These are phyloP conservation scores for Aphanomyces cochlioides DNA, from an alignment of 352 stramenopile species.

Conservation along the genomic window DNA sequence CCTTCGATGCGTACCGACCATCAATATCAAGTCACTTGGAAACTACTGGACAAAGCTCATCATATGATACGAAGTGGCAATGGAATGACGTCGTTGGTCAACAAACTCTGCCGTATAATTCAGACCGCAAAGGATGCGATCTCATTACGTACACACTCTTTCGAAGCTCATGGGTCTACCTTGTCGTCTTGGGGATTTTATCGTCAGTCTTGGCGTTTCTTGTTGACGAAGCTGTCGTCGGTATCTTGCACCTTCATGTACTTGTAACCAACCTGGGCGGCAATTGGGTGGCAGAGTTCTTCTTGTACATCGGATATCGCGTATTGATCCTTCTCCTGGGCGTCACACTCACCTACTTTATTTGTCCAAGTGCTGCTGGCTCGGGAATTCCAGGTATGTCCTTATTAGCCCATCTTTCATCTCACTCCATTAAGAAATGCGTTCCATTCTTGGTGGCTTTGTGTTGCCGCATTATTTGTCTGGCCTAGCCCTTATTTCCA, in stretches of 20 bases:
- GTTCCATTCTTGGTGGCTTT: slow-evolving; percentile 69
- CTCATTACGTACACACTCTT: slow-evolving; percentile 39
- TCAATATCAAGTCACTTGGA: background rate
- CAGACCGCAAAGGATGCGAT: slow-evolving; percentile 3
- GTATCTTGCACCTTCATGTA: slow-evolving; percentile 40
- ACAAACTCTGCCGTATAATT: background rate
- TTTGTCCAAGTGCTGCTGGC: slow-evolving; percentile 59
- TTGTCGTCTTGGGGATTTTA: slow-evolving; percentile 55
- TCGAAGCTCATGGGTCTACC: slow-evolving; percentile 71
- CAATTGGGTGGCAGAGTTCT: slow-evolving; percentile 50
- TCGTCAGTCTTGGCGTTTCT: slow-evolving; percentile 61
- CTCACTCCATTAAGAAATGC: slow-evolving; percentile 46
- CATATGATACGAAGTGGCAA: slow-evolving; percentile 25
- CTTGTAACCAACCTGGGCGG: slow-evolving; percentile 47
- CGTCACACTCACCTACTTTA: slow-evolving; percentile 53
- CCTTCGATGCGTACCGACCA: slow-evolving; percentile 25
- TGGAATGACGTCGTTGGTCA: slow-evolving; percentile 10
- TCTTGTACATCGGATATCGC: slow-evolving; percentile 58
- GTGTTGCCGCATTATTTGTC: slow-evolving; percentile 63
- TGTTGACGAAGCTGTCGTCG: slow-evolving; percentile 55
- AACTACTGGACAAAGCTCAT: background rate
- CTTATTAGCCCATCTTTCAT: background rate
- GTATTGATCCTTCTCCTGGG: slow-evolving; percentile 58
- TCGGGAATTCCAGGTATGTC: slow-evolving; percentile 53
- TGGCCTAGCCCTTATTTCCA: slow-evolving; percentile 53